A percentile compares a stretch with the other conserved stretches of the same genome.
phyloP scores from a whole-genome alignment of 83 land plant species.

The Picea engelmannii region DNA sequence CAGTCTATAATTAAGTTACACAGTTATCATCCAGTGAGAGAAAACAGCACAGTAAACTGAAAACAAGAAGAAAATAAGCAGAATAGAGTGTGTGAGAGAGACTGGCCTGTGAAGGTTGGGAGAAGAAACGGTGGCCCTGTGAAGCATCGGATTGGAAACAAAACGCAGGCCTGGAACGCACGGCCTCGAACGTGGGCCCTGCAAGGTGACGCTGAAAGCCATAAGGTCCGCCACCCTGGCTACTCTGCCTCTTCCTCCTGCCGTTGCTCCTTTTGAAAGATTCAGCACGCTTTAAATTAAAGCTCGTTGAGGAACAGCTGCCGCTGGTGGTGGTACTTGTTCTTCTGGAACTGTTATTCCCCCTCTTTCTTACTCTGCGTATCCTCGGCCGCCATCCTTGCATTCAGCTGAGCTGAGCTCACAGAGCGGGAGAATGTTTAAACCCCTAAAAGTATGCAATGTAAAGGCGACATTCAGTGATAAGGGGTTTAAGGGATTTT shows the following conservation, averaged over 20 bases:
- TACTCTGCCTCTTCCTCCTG: neutral
- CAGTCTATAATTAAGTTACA: too few species aligned
- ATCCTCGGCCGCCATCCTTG: neutral
- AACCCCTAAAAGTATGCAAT: neutral
- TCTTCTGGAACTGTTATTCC: neutral
- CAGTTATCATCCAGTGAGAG: too few species aligned
- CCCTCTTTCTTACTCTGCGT: neutral
- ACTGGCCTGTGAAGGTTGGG: too few species aligned
- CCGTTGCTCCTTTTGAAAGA: neutral
- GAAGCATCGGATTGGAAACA: too few species aligned
- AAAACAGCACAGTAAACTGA: too few species aligned
- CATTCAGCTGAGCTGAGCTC: neutral
- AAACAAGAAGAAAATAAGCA: too few species aligned
- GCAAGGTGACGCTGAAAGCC: neutral
- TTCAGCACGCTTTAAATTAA: neutral
- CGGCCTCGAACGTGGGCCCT: neutral
- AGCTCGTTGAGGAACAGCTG: too few species aligned
- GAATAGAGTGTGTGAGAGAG: too few species aligned
- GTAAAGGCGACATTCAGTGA: too few species aligned
- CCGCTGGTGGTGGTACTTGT: too few species aligned
- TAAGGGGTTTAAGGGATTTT: neutral
- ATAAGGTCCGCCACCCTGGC: neutral
- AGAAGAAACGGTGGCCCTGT: too few species aligned
- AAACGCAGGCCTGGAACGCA: too few species aligned
- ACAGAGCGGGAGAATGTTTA: neutral